phyloP scores from a whole-genome alignment of 2,329 filamentous ascomycete genomes.

The Botrytis deweyae region DNA sequence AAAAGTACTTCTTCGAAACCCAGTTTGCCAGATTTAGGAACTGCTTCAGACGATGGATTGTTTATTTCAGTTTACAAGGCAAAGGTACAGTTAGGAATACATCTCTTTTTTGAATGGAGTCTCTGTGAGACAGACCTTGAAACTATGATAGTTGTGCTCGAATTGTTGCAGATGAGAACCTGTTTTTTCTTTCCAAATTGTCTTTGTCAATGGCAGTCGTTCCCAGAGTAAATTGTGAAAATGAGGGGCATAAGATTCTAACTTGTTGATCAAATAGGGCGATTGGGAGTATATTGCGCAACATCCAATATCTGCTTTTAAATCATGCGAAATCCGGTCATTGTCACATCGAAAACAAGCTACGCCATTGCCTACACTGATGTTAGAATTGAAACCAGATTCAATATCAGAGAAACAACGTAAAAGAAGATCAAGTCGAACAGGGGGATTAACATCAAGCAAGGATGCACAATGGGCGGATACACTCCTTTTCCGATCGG shows the following conservation, averaged over 20 bases:
- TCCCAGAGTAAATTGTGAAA: neutral
- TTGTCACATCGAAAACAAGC: constrained; percentile 62
- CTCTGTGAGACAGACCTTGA: neutral
- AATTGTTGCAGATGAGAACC: neutral
- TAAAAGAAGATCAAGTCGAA: constrained; percentile 64
- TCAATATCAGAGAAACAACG: constrained; percentile 56
- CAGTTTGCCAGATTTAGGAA: constrained; percentile 34
- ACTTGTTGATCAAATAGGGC: constrained; percentile 32
- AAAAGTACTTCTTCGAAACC: constrained; percentile 33
- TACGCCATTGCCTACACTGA: constrained; percentile 57
- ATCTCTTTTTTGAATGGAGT: neutral
- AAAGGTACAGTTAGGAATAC: constrained; percentile 35
- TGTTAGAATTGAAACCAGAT: constrained; percentile 54
- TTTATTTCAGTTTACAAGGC: constrained; percentile 41
- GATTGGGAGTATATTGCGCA: constrained; percentile 39
- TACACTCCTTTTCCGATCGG: constrained; percentile 57
- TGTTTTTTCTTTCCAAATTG: neutral
- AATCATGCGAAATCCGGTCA: constrained; percentile 49
- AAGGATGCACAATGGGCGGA: constrained; percentile 36
- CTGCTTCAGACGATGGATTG: constrained; percentile 26
- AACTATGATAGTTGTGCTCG: neutral
- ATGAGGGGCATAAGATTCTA: neutral
- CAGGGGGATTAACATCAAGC: constrained; percentile 49
- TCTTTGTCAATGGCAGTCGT: neutral
- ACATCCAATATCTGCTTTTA: constrained; percentile 38